Conservation (phyloP, 1,284 basidiomycete genomes). For the Apiotrichum gracile region DNA sequence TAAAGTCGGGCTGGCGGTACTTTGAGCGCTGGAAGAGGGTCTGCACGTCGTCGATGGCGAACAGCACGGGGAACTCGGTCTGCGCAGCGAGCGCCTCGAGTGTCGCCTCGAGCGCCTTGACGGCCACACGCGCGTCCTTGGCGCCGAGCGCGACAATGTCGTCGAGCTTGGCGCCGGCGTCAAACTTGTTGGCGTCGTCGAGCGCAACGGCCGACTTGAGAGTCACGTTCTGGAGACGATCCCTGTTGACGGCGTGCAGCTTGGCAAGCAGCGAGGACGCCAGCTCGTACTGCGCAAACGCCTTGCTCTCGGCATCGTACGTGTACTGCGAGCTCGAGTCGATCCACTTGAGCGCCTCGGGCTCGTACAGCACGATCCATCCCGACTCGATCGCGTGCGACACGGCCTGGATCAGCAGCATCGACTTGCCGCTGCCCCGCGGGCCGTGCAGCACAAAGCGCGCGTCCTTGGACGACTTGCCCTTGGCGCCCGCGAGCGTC, state of each 20-base stretch:
- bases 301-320: constrained; percentile 69
- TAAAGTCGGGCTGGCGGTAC: constrained; percentile 75
- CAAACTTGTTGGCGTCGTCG: constrained; percentile 49
- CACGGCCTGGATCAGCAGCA: constrained; percentile 71
- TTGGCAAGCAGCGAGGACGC: constrained; percentile 39
- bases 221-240: constrained; percentile 29
- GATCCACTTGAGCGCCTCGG: constrained; percentile 65
- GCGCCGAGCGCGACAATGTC: constrained; percentile 60
- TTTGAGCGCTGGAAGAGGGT: constrained; percentile 64
- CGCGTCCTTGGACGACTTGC: constrained; percentile 8
- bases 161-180: constrained; percentile 53
- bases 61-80: constrained; percentile 65
- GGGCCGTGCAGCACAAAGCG: constrained; percentile 51
- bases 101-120: constrained; percentile 60
- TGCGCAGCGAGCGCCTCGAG: constrained; percentile 65
- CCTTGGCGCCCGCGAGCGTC: constrained; percentile 24
- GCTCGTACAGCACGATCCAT: constrained; percentile 87
- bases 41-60: constrained; percentile 85
- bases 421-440: constrained; percentile 76
- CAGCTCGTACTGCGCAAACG: constrained; percentile 67
- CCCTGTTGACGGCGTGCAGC: constrained; percentile 42
- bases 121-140: constrained; percentile 56
- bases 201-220: constrained; percentile 28
- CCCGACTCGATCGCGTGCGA: constrained; percentile 63
- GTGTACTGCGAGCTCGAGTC: constrained; percentile 69